Evolutionary conservation across 1,284 basidiomycete species (phyloP).

Genomic region (Leccinum fallax): DNA sequence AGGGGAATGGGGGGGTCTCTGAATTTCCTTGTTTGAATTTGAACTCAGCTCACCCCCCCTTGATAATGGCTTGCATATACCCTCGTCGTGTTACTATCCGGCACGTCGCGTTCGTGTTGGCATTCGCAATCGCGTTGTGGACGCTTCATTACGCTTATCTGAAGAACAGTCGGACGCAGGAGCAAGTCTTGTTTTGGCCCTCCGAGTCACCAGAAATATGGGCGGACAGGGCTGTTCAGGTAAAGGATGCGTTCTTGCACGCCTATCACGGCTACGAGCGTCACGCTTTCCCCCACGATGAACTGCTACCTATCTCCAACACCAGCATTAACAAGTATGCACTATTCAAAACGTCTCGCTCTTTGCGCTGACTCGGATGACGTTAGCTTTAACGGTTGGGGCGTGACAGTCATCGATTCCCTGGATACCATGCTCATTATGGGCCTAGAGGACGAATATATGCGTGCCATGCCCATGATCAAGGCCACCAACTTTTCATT

Average conservation of each 20-base stretch:
- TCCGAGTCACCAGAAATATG: slow-evolving; percentile 42
- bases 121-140: slow-evolving; percentile 26
- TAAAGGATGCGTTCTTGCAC: slow-evolving; percentile 62
- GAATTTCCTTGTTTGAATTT: not conserved
- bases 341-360: not conserved
- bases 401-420: slow-evolving; percentile 79
- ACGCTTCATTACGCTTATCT: slow-evolving; percentile 15
- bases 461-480: slow-evolving; percentile 72
- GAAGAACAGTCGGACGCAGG: slow-evolving; percentile 4
- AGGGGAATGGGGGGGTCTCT: not conserved
- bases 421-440: slow-evolving; percentile 90
- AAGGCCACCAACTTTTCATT: slow-evolving; percentile 64
- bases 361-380: not conserved
- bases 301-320: slow-evolving; percentile 57
- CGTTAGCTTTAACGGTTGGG: slow-evolving; percentile 82
- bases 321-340: slow-evolving; percentile 53
- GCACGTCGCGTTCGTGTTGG: slow-evolving; percentile 31
- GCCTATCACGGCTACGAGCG: slow-evolving; percentile 65
- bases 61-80: not conserved
- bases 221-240: slow-evolving; percentile 54
- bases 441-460: slow-evolving; percentile 80
- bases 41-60: not conserved
- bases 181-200: slow-evolving; percentile 26
- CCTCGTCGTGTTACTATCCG: slow-evolving; percentile 29
- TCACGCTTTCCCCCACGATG: slow-evolving; percentile 61